These are phyloP conservation scores for Arctium minus DNA, from an alignment of 129 eudicot species.

Conservation along the genomic window DNA sequence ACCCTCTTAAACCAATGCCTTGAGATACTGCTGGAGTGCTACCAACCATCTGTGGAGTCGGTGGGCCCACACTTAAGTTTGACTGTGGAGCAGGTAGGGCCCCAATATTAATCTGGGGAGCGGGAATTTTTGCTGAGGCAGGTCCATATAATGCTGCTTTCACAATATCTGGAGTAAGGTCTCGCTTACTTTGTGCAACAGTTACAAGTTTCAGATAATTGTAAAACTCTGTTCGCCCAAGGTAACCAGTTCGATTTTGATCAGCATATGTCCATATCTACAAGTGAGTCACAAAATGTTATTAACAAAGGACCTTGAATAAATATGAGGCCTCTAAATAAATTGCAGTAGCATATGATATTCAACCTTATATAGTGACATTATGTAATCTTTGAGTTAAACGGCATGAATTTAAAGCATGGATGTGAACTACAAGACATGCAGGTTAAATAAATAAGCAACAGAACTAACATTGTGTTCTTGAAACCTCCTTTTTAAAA, in stretches of 20 bases:
- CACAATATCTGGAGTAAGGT: constrained; percentile 81
- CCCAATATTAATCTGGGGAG: constrained; percentile 75
- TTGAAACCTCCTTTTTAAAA: not conserved
- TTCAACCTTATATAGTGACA: not conserved
- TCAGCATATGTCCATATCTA: constrained; percentile 93
- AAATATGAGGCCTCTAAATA: not conserved
- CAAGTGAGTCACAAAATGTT: constrained; percentile 2
- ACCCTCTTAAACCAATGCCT: constrained; percentile 41
- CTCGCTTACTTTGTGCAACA: constrained; percentile 91
- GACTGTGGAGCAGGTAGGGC: constrained; percentile 39
- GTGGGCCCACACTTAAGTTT: constrained; percentile 23
- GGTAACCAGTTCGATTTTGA: constrained; percentile 74
- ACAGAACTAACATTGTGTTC: not conserved
- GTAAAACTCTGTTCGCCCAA: constrained; percentile 86
- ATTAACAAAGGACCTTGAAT: not conserved
- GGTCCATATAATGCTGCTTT: constrained; percentile 83
- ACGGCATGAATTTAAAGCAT: not conserved
- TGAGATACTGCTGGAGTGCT: constrained; percentile 27
- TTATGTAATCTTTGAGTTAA: constrained; percentile 2
- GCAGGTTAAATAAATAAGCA: not conserved
- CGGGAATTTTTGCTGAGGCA: constrained; percentile 90
- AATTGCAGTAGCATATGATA: constrained; percentile 1
- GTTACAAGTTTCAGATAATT: constrained; percentile 95
- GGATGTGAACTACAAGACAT: not conserved
- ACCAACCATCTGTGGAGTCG: constrained; percentile 42